These are phyloP conservation scores for Thamnidium elegans DNA, from an alignment of 192 early-diverging fungal species.

Conservation along the genomic window DNA sequence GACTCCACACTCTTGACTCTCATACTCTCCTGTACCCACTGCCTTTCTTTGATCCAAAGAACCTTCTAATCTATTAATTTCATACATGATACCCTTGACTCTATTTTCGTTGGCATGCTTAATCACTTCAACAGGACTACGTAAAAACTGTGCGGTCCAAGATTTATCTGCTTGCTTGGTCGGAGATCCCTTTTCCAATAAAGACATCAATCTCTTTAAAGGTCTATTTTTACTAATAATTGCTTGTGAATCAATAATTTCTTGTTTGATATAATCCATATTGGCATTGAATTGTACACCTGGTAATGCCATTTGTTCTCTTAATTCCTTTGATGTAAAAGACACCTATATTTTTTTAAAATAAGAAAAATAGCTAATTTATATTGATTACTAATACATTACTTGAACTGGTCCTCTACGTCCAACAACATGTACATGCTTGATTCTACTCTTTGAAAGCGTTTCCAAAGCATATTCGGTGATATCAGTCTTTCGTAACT, in stretches of 20 bases:
- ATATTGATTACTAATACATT: slow-evolving; percentile 1
- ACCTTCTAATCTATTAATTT: slow-evolving; percentile 71
- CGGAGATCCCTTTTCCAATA: slow-evolving; percentile 61
- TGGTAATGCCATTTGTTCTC: slow-evolving; percentile 85
- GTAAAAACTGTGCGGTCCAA: slow-evolving; percentile 72
- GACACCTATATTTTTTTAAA: slow-evolving; percentile 47
- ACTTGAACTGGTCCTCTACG: slow-evolving; percentile 92
- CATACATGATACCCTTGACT: slow-evolving; percentile 48
- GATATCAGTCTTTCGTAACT: slow-evolving; percentile 83
- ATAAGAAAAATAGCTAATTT: not conserved
- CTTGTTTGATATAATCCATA: slow-evolving; percentile 46
- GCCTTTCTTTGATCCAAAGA: slow-evolving; percentile 48
- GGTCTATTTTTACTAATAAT: slow-evolving; percentile 53
- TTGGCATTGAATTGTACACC: slow-evolving; percentile 63
- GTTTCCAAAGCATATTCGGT: slow-evolving; percentile 67
- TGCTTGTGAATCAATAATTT: slow-evolving; percentile 44
- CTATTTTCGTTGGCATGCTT: slow-evolving; percentile 7
- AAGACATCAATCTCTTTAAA: slow-evolving; percentile 80
- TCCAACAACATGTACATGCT: slow-evolving; percentile 85
- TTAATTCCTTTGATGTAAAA: slow-evolving; percentile 94
- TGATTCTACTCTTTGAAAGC: slow-evolving; percentile 63
- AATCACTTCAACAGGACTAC: slow-evolving; percentile 63
- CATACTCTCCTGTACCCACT: slow-evolving; percentile 56
- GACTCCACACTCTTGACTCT: slow-evolving; percentile 61
- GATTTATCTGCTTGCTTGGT: slow-evolving; percentile 44